These are phyloP conservation scores for Xanthoparmelia taractica DNA, from an alignment of 495 filamentous ascomycete genomes.

Conservation along the genomic window DNA sequence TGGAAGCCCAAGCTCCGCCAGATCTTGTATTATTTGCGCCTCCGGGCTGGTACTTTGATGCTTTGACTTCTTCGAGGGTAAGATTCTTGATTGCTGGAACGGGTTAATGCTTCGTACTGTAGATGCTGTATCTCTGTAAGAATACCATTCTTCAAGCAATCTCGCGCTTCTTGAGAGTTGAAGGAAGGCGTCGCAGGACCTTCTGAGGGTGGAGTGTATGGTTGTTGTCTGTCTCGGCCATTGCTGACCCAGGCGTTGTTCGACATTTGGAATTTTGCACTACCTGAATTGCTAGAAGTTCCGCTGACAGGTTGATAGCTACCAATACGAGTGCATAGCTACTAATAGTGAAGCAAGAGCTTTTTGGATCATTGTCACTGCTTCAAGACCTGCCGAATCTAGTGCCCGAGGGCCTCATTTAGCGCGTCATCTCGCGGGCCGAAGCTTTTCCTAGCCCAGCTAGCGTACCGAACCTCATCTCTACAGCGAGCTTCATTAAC, in stretches of 20 bases:
- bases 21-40: conserved; percentile 32
- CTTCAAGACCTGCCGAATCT: background rate
- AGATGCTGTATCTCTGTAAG: background rate
- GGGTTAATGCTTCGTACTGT: background rate
- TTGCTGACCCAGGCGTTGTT: conserved; percentile 22
- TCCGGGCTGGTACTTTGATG: background rate
- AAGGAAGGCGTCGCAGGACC: conserved; percentile 25
- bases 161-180: conserved; percentile 42
- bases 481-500: conserved; percentile 14
- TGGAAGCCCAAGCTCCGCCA: conserved; percentile 43
- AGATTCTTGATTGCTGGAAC: conserved; percentile 1
- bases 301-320: background rate
- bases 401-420: too few species aligned
- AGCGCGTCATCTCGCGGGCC: conserved; percentile 8
- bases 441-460: conserved; percentile 1
- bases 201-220: conserved; percentile 1
- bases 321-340: background rate
- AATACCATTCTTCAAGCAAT: conserved; percentile 28
- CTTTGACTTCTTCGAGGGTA: background rate
- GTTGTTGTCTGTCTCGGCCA: conserved; percentile 16
- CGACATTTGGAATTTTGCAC: conserved; percentile 6
- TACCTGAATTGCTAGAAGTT: background rate
- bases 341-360: too few species aligned
- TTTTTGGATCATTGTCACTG: too few species aligned
- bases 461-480: conserved; percentile 9